Base-by-base conservation (phyloP, 176 grass and related monocot genomes). In the Triticum urartu region DNA sequence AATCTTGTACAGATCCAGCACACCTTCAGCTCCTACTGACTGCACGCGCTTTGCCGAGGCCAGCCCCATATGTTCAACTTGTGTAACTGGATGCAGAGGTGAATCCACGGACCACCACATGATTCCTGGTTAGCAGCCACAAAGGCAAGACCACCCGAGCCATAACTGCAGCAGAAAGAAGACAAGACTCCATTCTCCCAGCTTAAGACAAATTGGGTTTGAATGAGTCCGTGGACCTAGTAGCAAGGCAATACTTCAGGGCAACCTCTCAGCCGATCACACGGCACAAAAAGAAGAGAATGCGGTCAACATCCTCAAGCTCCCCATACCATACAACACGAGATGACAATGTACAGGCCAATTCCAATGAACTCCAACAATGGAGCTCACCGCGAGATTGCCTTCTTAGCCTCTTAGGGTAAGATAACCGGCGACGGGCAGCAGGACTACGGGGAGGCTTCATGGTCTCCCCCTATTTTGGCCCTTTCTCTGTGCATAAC, bases 81-180 rank as follows among this genome's bases (percentile, higher is more conserved):
- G 71, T 22, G 40, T 24, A 47, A 5, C 68, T 48, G 42, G 22
- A 28, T 26, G 64, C 64, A 47, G n/a, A 74, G 48, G 20, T 25
- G n/a, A 73, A 73, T n/a, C 39, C 22, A 20, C 13, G 38, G 43
- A 35, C 34, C 34, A 35, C 34, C 34, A 35, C 39, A 73, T 73
- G 38, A 73, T n/a, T 73, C 9, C 21, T 73, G n/a, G 70, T 74
- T 47, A 74, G 71, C 71, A 74, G 40, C 40, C 71, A 26, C n/a
- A 45, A 74, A 74, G 26, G 14, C 14, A 52, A 52, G 48, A 17
- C 48, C 50, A 12, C 70, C 70, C 70, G 45, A 45, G 21, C 39
- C 70, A 43, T 73, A 73, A 3, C 70, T 25, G 38, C 39, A 21
- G 70, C 70, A 43, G 11, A 73, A 74, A 74, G 6, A 22, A 4